Base-by-base conservation (phyloP, 2,329 filamentous ascomycete genomes). In the Dactylellina leptospora region DNA sequence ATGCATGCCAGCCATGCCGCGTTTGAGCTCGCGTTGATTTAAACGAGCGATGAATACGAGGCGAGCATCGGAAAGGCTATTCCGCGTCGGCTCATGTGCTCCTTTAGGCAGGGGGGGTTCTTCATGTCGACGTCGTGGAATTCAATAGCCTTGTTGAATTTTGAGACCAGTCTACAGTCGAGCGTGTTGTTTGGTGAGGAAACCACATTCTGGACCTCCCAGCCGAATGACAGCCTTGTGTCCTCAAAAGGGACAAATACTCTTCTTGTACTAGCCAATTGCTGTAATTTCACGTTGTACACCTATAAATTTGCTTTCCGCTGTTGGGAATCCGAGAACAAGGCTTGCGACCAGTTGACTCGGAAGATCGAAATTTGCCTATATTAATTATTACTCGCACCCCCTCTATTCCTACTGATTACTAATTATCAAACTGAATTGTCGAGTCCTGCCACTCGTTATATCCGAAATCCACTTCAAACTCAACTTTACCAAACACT, bases 381-480 rank as follows among this genome's bases (percentile, higher is more conserved):
- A n/a, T n/a, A n/a, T n/a, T n/a, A n/a, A n/a, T n/a, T n/a, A n/a
- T n/a, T n/a, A n/a, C n/a, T n/a, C n/a, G n/a, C n/a, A n/a, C n/a
- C n/a, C n/a, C n/a, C n/a, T n/a, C n/a, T n/a, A n/a, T n/a, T n/a
- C n/a, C n/a, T n/a, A n/a, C n/a, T n/a, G n/a, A n/a, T n/a, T n/a
- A n/a, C n/a, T n/a, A n/a, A n/a, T n/a, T n/a, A n/a, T n/a, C 53
- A 33, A 54, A 36, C 28, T 72, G 51, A 28, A 72, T 60, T 18
- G 68, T 64, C 25, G 68, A 72, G 53, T 72, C 68, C 25, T 72
- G 68, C 59, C 53, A 72, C 45, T 72, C 68, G 27, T 58, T 58
- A 44, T 72, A 72, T n/a, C 68, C 89, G 74, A 91, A 88, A 50
- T 84, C 84, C 1, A 89, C 85, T n/a, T 81, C 83, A 16, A 74